Evolutionary conservation across 1,139 yeast species (phyloP), one percentile per base, ranked within the genome.

Genomic region (Blastobotrys proliferans): DNA sequence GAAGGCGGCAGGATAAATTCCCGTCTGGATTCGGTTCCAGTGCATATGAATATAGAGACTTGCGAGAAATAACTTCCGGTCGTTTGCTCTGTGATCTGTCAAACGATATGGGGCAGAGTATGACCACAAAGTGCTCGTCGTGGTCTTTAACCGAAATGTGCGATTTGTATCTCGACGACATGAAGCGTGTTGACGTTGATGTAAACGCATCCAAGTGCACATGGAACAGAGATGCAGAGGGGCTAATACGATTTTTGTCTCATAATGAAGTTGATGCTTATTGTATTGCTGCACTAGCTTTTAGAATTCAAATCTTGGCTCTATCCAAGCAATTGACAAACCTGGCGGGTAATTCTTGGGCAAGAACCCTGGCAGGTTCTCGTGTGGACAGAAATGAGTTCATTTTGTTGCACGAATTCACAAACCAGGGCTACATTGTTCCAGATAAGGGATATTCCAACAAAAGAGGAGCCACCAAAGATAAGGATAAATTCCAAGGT

Each of bases 331-430:
- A 90, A 60, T 72, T 94, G 58, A 92, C 99, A 3, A 84, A 83
- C 53, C 70, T 94, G 51, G 97, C 98, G 1, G 99, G 99, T 55
- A 94, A 92, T 62, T 92, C 97, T 0, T 94, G 99, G 99, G 78
- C 95, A 2, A 88, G 86, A 53, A 92, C 98, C 0, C 70, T 94
- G 44, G 81, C 88, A 45, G 99, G 99, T 65, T 86, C 97, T 0
- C 77, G 99, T 58, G 95, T 96, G 11, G 97, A 95, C 57, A 78
- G 98, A 68, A 92, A 92, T 64, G 98, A 94, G 64, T 92, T 70
- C 61, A 86, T 94, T 74, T 72, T 94, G 62, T 69, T 92, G 47
- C 99, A 94, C 63, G 98, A 94, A 64, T 94, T 94, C 64, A 74
- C 81, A 24, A 79, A 82, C 58, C 81, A 82, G 57, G 81, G 82